Base-by-base conservation (phyloP, 202 grass and related monocot species). In the Miscanthus sacchariflorus region DNA sequence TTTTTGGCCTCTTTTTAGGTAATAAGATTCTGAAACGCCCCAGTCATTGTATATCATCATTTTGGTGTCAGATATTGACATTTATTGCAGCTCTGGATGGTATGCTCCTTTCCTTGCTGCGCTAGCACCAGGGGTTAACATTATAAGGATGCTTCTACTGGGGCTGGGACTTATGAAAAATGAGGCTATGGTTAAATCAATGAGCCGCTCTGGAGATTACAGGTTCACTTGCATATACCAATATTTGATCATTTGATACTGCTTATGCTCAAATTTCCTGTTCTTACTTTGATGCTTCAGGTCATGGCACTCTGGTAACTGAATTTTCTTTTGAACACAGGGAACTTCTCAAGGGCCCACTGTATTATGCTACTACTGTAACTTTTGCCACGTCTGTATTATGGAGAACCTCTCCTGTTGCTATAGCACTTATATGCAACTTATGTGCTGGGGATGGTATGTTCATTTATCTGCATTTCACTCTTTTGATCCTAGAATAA, bases 1-100 rank as follows among this genome's bases (percentile, higher is more conserved):
- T 10, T 99, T 93, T 72, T 99, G 96, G 96, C 96, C 96, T 83
- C 58, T 91, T 77, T 99, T 99, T 79, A 99, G 96, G 96, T 99
- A 91, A 78, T 39, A 77, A 33, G 6, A 84, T 78, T 78, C 44
- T 66, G 28, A 91, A 46, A 81, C 33, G 9, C 50, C 46, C 3
- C 0, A 27, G 24, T 78, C 12, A 48, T 48, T 18, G 5, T 52
- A 70, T 74, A 65, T 46, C 19, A 38, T 25, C 64, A 83, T 74
- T 43, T 27, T 81, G 23, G 72, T 49, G 61, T 79, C 36, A 85
- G 9, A 17, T 76, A 64, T 39, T 86, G 69, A 78, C 76, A 84
- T 59, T 88, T 77, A 48, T 65, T 89, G 68, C 86, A 99, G 96
- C 70, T 87, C 91, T 23, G 89, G 85, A 84, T 86, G 35, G 9